phyloP scores from a whole-genome alignment of 176 grass and related monocot species.

The Olyra latifolia region DNA sequence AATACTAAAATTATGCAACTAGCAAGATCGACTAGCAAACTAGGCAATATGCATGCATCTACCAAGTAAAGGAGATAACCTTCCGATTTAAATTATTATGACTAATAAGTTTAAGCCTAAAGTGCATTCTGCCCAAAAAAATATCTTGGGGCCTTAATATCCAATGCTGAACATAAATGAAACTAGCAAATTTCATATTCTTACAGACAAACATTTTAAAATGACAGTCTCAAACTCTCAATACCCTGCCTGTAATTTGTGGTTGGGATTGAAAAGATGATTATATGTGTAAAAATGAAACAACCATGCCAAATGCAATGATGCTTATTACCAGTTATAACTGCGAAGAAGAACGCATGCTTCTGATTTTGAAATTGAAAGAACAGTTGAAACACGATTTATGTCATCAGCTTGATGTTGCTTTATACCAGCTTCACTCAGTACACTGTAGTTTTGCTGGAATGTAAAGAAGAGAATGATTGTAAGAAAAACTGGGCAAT shows the following conservation, averaged over 20 bases:
- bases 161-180: neutral
- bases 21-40: no score
- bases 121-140: neutral
- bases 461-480: conserved; percentile 30
- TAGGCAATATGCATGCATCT: no score
- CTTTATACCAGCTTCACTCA: conserved; percentile 81
- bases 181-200: neutral
- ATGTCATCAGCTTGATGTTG: conserved; percentile 88
- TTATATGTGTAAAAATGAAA: neutral
- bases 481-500: conserved; percentile 15
- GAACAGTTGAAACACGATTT: conserved; percentile 93
- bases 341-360: conserved; percentile 83
- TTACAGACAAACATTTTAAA: neutral
- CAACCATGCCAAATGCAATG: conserved; percentile 1
- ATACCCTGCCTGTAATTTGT: neutral
- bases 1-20: no score
- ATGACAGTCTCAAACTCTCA: neutral
- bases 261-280: neutral
- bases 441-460: conserved; percentile 92
- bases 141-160: neutral
- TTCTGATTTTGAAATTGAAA: conserved; percentile 84
- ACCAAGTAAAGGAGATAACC: no score
- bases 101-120: neutral
- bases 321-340: conserved; percentile 73
- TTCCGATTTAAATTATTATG: no score